Base-by-base conservation (phyloP, 805 yeast species). In the Ogataea pini region DNA sequence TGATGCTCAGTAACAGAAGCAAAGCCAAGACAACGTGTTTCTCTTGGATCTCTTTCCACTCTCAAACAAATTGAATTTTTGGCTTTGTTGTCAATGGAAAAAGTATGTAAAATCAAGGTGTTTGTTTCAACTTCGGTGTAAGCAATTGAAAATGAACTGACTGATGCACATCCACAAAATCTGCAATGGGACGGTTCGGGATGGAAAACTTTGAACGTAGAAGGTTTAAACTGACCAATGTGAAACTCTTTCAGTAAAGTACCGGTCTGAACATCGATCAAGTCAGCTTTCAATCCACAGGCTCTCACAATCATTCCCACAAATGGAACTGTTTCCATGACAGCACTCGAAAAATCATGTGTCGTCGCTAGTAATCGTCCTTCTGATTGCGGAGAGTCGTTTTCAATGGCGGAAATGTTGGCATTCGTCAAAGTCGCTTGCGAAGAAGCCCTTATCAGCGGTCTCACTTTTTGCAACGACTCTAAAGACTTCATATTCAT, bases 21-120 rank as follows among this genome's bases (percentile, higher is more conserved):
- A 62, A 89, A 86, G 22, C 96, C 96, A 34, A 86, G 73, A 68
- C 97, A 89, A 71, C 96, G 79, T 32, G 88, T 87, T 68, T 89
- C 97, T 59, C 96, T 78, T 2, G 92, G 89, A 67, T 89, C 97
- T 77, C 97, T 85, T 67, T 89, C 97, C 33, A 87, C 95, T 66
- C 96, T 79, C 47, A 89, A 68, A 65, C 97, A 89, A 34, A 89
- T 89, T 56, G 80, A 84, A 48, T 80, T 85, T 59, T 86, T 86
- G 8, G 95, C 89, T 48, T 83, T 74, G 60, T 85, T 86, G 50
- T 83, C 87, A 39, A 84, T 79, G 37, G 79, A 79, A 59, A 81
- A 84, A 0, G 94, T 84, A 59, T 89, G 96, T 70, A 87, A 70
- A 6, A 85, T 81, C 44, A 87, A 64, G 7, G 80, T 77, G 4